Evolutionary conservation across 2,329 filamentous ascomycete species (phyloP).

Genomic region (Zasmidium cellare): DNA sequence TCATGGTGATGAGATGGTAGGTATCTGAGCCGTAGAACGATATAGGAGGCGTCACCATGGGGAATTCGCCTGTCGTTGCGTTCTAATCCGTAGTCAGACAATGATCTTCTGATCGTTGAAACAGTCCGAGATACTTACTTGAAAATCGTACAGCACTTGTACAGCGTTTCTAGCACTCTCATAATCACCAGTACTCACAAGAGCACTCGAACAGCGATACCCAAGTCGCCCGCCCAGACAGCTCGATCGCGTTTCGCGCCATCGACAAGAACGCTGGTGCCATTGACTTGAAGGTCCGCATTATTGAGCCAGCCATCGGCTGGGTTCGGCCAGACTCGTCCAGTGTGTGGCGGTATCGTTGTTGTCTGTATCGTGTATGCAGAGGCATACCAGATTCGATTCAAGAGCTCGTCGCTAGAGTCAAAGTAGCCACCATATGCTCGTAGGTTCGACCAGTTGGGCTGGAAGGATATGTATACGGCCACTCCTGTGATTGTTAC

Average conservation of each 20-base stretch:
- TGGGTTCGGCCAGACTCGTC: not conserved
- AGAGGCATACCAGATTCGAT: not conserved
- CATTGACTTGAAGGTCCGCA: not conserved
- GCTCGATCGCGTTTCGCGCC: not conserved
- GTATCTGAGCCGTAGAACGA: not conserved
- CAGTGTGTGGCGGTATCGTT: not conserved
- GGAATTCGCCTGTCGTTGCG: not conserved
- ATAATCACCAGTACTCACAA: not conserved
- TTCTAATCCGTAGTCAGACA: too few relatives aligned
- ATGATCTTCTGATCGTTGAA: too few relatives aligned
- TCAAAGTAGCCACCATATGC: not conserved
- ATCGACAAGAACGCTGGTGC: not conserved
- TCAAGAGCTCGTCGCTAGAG: not conserved
- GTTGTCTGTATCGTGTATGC: not conserved
- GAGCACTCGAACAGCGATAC: not conserved
- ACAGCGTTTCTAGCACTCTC: not conserved
- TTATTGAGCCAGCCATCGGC: not conserved
- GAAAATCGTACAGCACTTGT: not conserved
- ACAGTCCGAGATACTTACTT: not conserved
- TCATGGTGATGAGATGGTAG: not conserved
- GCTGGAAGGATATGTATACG: not conserved
- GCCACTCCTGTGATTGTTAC: not conserved
- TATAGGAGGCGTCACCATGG: not conserved
- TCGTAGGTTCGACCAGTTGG: not conserved
- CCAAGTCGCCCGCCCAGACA: not conserved